Base-by-base conservation (phyloP, 441 rosid genomes). In the Populus trichocarpa region DNA sequence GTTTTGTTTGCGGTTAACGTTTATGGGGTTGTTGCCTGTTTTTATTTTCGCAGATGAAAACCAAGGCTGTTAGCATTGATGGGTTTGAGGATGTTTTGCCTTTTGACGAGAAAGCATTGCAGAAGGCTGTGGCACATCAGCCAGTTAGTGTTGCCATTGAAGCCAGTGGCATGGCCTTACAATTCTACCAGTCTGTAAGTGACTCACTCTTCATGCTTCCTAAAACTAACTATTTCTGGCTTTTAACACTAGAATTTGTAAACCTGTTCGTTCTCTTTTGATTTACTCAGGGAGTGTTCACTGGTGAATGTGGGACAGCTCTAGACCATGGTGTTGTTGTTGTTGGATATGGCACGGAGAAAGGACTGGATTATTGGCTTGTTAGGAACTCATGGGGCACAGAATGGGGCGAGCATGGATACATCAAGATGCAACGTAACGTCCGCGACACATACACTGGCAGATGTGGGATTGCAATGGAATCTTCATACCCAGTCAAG, bases 391-490 rank as follows among this genome's bases (percentile, higher is more conserved):
- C 97, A 14, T 90, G 98, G 97, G 97, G 97, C 35, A 14, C 8
- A 0, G 80, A 79, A 68, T 90, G 97, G 97, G 97, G 98, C 14
- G 97, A 88, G 87, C 57, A 70, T 0, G 97, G 98, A 6, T 95
- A 91, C 78, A 83, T 94, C 2, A 89, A 78, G 78, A 86, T 94
- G 89, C 88, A 80, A 36, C 88, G 95, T 23, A 92, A 88, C 46
- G 22, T 81, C 30, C 82, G 53, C 22, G 83, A 80, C 5, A 76
- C 81, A 9, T 81, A 82, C 22, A 75, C 90, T 0, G 98, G 96
- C 2, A 91, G 91, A 83, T 94, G 98, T 80, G 98, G 98, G 22
- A 92, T 94, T 78, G 96, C 96, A 0, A 78, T 92, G 80, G 90
- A 89, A 77, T 83, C 93, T 64, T 94, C 97, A 6, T 94, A 94